Conservation (phyloP, 139 green algal species). For the Picochlorum sp. region DNA sequence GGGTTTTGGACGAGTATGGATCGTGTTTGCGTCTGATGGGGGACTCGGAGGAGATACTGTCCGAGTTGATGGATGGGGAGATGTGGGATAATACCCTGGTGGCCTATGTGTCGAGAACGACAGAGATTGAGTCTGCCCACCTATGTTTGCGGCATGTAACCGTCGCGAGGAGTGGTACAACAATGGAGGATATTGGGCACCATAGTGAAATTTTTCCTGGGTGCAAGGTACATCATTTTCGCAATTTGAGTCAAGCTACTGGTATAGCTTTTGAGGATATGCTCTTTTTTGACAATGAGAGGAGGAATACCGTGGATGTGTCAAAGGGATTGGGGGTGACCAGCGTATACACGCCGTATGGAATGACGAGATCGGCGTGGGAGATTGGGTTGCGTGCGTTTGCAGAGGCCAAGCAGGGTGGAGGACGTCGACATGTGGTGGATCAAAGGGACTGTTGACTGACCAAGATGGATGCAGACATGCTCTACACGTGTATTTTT, state of each 20-base stretch:
- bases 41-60: conserved; percentile 24
- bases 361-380: conserved; percentile 8
- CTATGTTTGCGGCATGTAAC: conserved; percentile 42
- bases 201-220: conserved; percentile 51
- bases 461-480: too few species aligned
- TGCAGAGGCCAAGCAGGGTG: not conserved
- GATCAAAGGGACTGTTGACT: too few species aligned
- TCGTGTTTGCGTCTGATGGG: conserved; percentile 5
- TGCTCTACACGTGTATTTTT: too few species aligned
- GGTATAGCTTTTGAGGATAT: conserved; percentile 44
- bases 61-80: conserved; percentile 32
- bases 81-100: conserved; percentile 38
- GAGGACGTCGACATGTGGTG: too few species aligned
- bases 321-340: not conserved
- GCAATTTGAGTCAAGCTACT: conserved; percentile 39
- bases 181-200: conserved; percentile 8
- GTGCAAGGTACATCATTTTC: conserved; percentile 55
- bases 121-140: conserved; percentile 45
- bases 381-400: conserved; percentile 4
- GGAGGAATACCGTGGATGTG: conserved; percentile 5
- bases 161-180: not conserved
- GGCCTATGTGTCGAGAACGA: conserved; percentile 50
- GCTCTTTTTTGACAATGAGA: conserved; percentile 53
- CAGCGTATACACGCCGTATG: conserved; percentile 1
- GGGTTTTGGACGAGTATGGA: conserved; percentile 2